Evolutionary conservation across 805 yeast genomes (phyloP).

Genomic region (Candida andamanensis): DNA sequence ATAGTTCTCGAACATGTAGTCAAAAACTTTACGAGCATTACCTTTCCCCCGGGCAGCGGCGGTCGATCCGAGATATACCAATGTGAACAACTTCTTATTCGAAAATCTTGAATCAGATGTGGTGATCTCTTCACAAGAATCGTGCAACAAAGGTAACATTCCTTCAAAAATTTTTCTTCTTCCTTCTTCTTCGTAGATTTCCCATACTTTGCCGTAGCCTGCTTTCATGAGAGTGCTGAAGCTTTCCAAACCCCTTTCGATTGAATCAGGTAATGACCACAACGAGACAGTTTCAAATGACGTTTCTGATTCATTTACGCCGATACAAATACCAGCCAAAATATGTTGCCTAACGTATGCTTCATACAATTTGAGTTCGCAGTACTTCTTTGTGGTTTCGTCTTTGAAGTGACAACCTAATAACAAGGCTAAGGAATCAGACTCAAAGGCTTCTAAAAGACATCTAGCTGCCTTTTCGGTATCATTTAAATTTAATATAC

Average conservation of each 20-base stretch:
- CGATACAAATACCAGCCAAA: conserved; percentile 45
- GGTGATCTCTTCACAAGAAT: conserved; percentile 41
- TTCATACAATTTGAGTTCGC: conserved; percentile 42
- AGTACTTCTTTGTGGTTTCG: conserved; percentile 12
- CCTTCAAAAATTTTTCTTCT: conserved; percentile 46
- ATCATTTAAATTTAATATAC: conserved; percentile 17
- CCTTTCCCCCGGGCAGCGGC: conserved; percentile 51
- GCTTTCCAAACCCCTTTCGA: conserved; percentile 38
- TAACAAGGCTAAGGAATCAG: conserved; percentile 31
- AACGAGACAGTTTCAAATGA: conserved; percentile 51
- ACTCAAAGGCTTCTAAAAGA: conserved; percentile 29
- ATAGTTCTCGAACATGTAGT: conserved; percentile 42
- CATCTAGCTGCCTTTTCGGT: conserved; percentile 32
- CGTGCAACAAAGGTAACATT: conserved; percentile 48
- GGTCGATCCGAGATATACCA: conserved; percentile 43
- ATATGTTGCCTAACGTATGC: conserved; percentile 49
- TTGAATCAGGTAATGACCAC: conserved; percentile 47
- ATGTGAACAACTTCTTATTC: conserved; percentile 34
- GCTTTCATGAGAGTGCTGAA: conserved; percentile 45
- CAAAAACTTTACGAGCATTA: conserved; percentile 45
- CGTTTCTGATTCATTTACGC: conserved; percentile 39
- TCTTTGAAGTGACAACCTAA: conserved; percentile 23
- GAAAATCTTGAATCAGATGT: conserved; percentile 34
- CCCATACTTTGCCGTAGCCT: conserved; percentile 49
- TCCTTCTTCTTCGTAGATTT: conserved; percentile 44